These are phyloP conservation scores for Solanum chiquidenum DNA, from an alignment of 257 asterid species.

Conservation along the genomic window DNA sequence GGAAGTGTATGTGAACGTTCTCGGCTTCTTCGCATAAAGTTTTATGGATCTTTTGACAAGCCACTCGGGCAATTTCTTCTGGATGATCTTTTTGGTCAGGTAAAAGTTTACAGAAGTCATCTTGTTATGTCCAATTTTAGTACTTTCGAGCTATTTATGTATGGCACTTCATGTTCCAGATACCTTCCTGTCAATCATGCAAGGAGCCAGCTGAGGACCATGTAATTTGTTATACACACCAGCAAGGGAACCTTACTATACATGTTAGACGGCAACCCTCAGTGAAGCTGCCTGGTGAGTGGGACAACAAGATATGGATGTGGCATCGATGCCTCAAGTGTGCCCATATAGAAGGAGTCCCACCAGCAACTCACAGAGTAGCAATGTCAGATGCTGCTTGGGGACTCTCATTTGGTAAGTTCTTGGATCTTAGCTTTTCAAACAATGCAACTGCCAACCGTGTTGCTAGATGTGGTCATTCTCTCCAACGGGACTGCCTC, in stretches of 20 bases:
- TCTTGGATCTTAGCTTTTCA: slow-evolving; percentile 93
- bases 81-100: slow-evolving; percentile 85
- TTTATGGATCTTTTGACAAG: slow-evolving; percentile 81
- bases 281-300: slow-evolving; percentile 66
- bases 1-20: slow-evolving; percentile 83
- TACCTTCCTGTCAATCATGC: slow-evolving; percentile 60
- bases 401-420: slow-evolving; percentile 99
- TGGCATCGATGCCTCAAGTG: slow-evolving; percentile 97
- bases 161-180: slow-evolving; percentile 31
- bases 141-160: not conserved
- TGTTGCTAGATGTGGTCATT: slow-evolving; percentile 94
- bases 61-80: slow-evolving; percentile 86
- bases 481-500: slow-evolving; percentile 93
- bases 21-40: slow-evolving; percentile 64
- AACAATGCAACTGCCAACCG: slow-evolving; percentile 89
- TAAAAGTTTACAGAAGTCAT: slow-evolving; percentile 40
- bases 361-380: slow-evolving; percentile 78
- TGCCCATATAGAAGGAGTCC: slow-evolving; percentile 46
- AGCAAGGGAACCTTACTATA: slow-evolving; percentile 77
- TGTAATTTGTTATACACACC: slow-evolving; percentile 75
- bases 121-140: slow-evolving; percentile 6
- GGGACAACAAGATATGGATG: slow-evolving; percentile 98
- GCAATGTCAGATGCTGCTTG: slow-evolving; percentile 95
- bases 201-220: slow-evolving; percentile 87
- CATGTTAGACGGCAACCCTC: slow-evolving; percentile 46